Evolutionary conservation across 2,329 filamentous ascomycete species (phyloP).

Genomic region (Pseudofabraea citricarpa): DNA sequence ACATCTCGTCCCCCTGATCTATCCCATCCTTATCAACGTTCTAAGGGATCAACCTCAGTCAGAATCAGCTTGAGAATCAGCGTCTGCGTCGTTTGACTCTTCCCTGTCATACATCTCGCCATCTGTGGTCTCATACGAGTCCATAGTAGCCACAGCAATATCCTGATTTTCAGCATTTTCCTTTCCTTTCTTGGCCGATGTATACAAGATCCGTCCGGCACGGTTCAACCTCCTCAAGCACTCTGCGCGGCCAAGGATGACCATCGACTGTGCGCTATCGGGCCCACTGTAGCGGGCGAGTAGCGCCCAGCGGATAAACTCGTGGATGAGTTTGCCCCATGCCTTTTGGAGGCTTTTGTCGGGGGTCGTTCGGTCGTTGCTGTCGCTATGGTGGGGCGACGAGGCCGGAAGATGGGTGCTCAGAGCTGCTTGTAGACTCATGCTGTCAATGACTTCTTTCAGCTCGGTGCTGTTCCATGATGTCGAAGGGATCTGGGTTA

Average conservation of each 20-base stretch:
- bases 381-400: conserved; percentile 2
- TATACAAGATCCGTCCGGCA: conserved; percentile 12
- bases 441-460: neutral
- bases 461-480: neutral
- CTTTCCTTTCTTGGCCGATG: neutral
- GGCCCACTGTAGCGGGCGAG: conserved; percentile 48
- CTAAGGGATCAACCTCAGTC: neutral
- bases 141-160: too few species aligned
- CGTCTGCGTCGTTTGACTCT: neutral
- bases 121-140: neutral
- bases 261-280: conserved; percentile 46
- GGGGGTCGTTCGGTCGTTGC: neutral
- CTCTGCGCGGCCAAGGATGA: conserved; percentile 48
- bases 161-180: too few species aligned
- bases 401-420: conserved; percentile 7
- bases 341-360: conserved; percentile 14
- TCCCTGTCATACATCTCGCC: neutral
- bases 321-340: conserved; percentile 43
- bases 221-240: conserved; percentile 33
- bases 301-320: conserved; percentile 52
- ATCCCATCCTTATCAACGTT: too few species aligned
- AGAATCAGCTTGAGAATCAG: neutral
- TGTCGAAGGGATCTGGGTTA: neutral
- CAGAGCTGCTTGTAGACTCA: conserved; percentile 1
- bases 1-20: too few species aligned